Evolutionary conservation across 1,139 yeast genomes (phyloP), one percentile per base, ranked within the genome.

Genomic region (Entelexis sorbosivorans): DNA sequence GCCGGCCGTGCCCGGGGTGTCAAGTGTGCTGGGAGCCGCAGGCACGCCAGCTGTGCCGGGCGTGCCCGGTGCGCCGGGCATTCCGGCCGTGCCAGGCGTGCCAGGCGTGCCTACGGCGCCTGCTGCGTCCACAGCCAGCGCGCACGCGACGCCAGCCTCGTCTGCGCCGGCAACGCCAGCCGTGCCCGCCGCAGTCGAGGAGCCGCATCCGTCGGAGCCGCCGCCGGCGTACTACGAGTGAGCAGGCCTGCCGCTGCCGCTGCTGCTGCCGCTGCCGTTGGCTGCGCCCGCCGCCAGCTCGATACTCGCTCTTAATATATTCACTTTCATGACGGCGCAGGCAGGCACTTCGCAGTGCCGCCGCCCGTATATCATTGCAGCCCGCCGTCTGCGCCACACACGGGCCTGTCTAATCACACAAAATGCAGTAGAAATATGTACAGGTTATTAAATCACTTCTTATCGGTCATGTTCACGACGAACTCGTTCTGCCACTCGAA

Each of bases 401-500:
- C n/a, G n/a, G 29, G 13, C 13, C 10, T 7, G 11, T 28, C 29
- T 9, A 28, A 28, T 9, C 35, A 20, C 7, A 22, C 6, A 38
- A 20, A 16, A 26, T 28, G 33, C 20, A n/a, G 14, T 24, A 16
- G n/a, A 39, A 5, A 14, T 38, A 26, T 39, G 20, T 34, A 45
- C 35, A 36, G 11, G 32, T 33, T 26, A 24, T 45, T 33, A 6
- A 4, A 5, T 22, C 36, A 48, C 17, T 51, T 42, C 48, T 50
- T 53, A 33, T 50, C 52, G 36, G 57, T 53, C 42, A 60, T 50
- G 34, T 59, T 50, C 17, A 53, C 52, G n/a, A 61, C 58, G 26
- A 61, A 53, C 29, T 62, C 61, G 51, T 60, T 63, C 42, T 63
- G 65, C 66, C 66, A 64, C 24, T 57, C 63, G 53, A 63, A 63